Conservation (phyloP, 352 stramenopile genomes). For the Globisporangium iwayamae region DNA sequence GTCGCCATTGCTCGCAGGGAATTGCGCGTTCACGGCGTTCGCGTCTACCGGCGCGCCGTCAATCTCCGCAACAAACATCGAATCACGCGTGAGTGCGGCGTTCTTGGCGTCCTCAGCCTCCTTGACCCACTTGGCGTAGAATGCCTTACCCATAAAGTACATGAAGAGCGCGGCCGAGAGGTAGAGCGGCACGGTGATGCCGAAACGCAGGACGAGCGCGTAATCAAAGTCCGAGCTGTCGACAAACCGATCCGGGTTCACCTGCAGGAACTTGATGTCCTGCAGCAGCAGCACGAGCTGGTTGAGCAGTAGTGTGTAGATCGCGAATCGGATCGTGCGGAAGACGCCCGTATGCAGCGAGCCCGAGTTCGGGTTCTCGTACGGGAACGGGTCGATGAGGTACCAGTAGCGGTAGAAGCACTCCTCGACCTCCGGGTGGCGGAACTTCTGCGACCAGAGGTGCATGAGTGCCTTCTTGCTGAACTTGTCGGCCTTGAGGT, state of each 20-base stretch:
- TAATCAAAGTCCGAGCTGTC: slow-evolving; percentile 53
- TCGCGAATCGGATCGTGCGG: slow-evolving; percentile 70
- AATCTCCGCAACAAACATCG: slow-evolving; percentile 27
- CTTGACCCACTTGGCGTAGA: slow-evolving; percentile 67
- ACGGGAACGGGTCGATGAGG: slow-evolving; percentile 82
- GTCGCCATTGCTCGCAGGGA: slow-evolving; percentile 11
- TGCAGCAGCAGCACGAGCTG: slow-evolving; percentile 73
- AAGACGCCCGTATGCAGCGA: slow-evolving; percentile 72
- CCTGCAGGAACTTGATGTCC: slow-evolving; percentile 76
- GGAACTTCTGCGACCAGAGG: slow-evolving; percentile 63
- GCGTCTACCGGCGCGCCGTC: slow-evolving; percentile 7
- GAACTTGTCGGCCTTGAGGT: slow-evolving; percentile 74
- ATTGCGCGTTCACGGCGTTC: slow-evolving; percentile 17
- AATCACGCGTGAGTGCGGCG: slow-evolving; percentile 39
- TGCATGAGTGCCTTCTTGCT: slow-evolving; percentile 67
- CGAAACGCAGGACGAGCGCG: slow-evolving; percentile 60
- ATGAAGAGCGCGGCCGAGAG: slow-evolving; percentile 66
- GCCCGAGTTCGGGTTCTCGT: slow-evolving; percentile 78
- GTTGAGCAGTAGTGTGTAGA: slow-evolving; percentile 63
- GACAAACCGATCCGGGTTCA: slow-evolving; percentile 49
- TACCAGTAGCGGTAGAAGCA: slow-evolving; percentile 85
- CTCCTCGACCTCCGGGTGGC: slow-evolving; percentile 69
- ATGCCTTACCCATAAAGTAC: slow-evolving; percentile 73
- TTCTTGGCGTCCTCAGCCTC: slow-evolving; percentile 65
- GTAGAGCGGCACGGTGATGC: slow-evolving; percentile 73